Conservation (phyloP, 192 early-diverging fungal species). For the Mortierella claussenii region DNA sequence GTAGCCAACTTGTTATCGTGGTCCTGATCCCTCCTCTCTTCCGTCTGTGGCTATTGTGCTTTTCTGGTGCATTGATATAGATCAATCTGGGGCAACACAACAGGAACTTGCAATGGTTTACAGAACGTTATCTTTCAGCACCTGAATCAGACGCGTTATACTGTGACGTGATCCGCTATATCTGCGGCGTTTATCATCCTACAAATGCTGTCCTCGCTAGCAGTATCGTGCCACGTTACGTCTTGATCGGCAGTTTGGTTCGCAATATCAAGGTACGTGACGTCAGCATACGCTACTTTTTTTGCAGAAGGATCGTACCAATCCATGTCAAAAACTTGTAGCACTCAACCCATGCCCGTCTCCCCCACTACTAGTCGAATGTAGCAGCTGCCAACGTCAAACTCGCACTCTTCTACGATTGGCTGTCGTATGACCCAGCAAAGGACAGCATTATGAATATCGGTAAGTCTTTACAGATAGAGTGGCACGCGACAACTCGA, state of each 20-base stretch:
- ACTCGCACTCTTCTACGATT: constrained; percentile 81
- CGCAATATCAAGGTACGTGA: constrained; percentile 59
- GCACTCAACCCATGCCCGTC: no score
- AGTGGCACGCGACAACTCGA: no score
- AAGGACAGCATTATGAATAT: constrained; percentile 80
- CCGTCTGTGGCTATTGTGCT: no score
- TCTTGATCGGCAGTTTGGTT: constrained; percentile 71
- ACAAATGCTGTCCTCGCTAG: constrained; percentile 75
- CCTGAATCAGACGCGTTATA: constrained; percentile 70
- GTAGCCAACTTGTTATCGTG: no score
- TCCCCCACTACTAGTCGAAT: constrained; percentile 53
- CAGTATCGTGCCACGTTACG: constrained; percentile 77
- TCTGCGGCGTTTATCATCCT: constrained; percentile 78
- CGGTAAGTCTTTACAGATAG: constrained; percentile 57
- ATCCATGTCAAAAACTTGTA: no score
- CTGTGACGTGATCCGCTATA: constrained; percentile 78
- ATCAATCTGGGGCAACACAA: constrained; percentile 59
- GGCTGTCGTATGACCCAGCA: constrained; percentile 76
- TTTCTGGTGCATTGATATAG: no score
- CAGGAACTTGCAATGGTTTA: constrained; percentile 75
- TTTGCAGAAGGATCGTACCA: no score
- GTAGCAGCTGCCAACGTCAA: constrained; percentile 74
- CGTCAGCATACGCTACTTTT: neutral
- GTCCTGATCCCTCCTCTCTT: no score
- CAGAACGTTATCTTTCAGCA: constrained; percentile 64